Base-by-base conservation (phyloP, 2,329 filamentous ascomycete species). In the Ambrosiella cleistominuta region DNA sequence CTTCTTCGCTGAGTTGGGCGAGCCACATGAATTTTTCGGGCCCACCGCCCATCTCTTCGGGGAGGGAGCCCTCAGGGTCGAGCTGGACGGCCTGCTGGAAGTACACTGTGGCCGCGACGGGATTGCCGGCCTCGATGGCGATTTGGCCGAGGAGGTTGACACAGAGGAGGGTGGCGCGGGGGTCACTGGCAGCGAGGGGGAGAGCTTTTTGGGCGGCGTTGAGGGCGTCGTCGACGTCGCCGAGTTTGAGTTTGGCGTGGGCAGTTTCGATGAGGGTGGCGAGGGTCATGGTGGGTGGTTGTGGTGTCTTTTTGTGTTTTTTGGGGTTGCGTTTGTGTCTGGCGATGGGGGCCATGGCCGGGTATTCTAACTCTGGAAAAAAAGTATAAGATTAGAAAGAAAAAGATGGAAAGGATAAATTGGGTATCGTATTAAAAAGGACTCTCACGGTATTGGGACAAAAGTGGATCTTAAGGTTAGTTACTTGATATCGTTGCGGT, bases 1-100 rank as follows among this genome's bases (percentile, higher is more conserved):
- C 83, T 52, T 83, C 76, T 61, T 84, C 80, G 67, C 80, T 93
- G 65, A 98, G 76, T 71, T 98, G 93, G 62, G 93, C 93, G 60
- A 98, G 75, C 80, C 90, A 95, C 54, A 97, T 72, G 66, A 96
- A 97, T 72, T 96, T 97, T 67, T 97, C 91, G 0, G 89, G 81
- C 0, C 90, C 90, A 36, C 88, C 88, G 54, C 89, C 90, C 56
- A 83, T 69, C 44, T 80, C 78, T 65, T 88, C 85, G 15, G 84
- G 78, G 60, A 82, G 72, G 44, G 74, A 70, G 15, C 91, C 93
- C 59, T 90, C 80, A 27, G 82, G 77, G 67, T 98, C 93, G 40
- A 93, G 77, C 57, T 77, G 73, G 42, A 85, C 85, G 0, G 93
- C 88, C 51, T 79, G 75, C 61, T 82, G 69, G 66, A 96, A 95